Evolutionary conservation across 305 asterid genomes (phyloP).

Genomic region (Vinca major): DNA sequence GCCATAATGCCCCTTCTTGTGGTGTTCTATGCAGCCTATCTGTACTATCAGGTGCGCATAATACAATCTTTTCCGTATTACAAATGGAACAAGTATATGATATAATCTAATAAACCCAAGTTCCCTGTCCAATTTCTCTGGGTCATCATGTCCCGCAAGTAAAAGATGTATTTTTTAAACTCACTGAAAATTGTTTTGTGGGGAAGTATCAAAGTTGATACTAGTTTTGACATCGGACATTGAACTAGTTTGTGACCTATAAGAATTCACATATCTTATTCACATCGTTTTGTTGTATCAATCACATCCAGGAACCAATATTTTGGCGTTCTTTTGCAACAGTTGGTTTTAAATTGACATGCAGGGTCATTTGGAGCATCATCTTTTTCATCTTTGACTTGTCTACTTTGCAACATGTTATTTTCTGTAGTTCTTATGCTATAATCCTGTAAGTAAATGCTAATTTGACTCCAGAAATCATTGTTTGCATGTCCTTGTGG

Average conservation of each 20-base stretch:
- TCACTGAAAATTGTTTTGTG: background rate
- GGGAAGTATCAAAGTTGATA: background rate
- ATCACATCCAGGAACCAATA: background rate
- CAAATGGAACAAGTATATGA: background rate
- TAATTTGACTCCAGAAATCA: background rate
- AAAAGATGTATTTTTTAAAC: background rate
- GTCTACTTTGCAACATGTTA: background rate
- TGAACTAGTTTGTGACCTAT: background rate
- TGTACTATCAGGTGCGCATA: constrained; percentile 73
- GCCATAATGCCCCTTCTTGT: constrained; percentile 89
- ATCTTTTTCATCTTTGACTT: background rate
- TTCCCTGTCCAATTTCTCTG: background rate
- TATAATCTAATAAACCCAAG: background rate
- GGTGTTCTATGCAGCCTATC: constrained; percentile 71
- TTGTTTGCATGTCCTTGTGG: background rate
- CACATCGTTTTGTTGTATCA: background rate
- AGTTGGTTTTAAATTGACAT: background rate
- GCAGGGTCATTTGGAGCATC: background rate
- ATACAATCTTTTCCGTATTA: background rate
- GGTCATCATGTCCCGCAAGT: background rate
- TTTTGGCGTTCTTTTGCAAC: background rate
- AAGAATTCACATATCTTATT: background rate
- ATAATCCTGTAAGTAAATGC: background rate
- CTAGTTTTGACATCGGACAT: background rate
- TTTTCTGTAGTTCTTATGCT: background rate